Conservation (phyloP, 1,139 yeast species). For the Nadsonia starkeyi-henricii region DNA sequence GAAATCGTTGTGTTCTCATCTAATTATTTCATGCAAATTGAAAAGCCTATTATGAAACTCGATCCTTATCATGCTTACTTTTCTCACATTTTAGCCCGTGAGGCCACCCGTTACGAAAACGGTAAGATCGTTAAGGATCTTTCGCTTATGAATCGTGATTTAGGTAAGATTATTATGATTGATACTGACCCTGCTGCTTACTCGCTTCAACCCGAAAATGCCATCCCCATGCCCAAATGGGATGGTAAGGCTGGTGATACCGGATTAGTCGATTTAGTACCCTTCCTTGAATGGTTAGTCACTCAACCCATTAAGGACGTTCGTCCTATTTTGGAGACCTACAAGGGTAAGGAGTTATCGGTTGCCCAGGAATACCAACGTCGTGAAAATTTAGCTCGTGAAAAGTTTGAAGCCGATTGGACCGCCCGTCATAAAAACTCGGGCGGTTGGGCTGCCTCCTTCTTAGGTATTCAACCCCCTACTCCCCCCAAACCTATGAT, state of each 20-base stretch:
- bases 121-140: constrained; percentile 69
- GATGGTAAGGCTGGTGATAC: constrained; percentile 70
- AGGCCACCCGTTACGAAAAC: constrained; percentile 80
- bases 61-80: constrained; percentile 89
- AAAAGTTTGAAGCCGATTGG: constrained; percentile 57
- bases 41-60: constrained; percentile 68
- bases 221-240: constrained; percentile 76
- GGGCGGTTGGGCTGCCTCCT: constrained; percentile 37
- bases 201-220: constrained; percentile 83
- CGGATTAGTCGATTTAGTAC: constrained; percentile 62
- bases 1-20: constrained; percentile 86
- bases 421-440: constrained; percentile 28
- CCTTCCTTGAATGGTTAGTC: constrained; percentile 88
- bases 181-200: constrained; percentile 67
- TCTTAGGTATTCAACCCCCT: constrained; percentile 48
- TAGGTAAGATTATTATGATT: constrained; percentile 62
- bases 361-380: constrained; percentile 67
- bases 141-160: constrained; percentile 78
- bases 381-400: constrained; percentile 66
- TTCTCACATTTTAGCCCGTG: constrained; percentile 78
- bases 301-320: constrained; percentile 85
- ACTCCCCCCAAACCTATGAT: constrained; percentile 53
- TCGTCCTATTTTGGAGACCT: constrained; percentile 72
- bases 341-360: constrained; percentile 35
- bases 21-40: constrained; percentile 76